phyloP scores from a whole-genome alignment of 306 rosid species.

The Astragalus membranaceus region DNA sequence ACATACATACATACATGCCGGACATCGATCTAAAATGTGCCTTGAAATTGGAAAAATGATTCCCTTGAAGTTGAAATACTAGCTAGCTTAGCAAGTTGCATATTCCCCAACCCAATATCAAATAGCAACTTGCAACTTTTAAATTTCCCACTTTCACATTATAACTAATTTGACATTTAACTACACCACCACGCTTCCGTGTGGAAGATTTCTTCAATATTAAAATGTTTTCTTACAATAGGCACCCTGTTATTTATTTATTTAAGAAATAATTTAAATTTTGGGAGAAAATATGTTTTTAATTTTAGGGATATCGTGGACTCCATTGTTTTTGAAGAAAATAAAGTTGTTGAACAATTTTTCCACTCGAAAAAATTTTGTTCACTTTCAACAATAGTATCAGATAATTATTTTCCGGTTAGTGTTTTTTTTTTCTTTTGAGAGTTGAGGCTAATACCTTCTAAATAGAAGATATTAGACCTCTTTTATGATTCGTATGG shows the following conservation, averaged over 20 bases:
- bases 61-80: background rate
- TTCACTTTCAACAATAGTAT: background rate
- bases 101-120: conserved; percentile 7
- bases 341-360: background rate
- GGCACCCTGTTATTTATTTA: background rate
- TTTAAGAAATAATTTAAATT: background rate
- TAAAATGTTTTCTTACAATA: conserved; percentile 12
- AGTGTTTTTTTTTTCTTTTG: background rate
- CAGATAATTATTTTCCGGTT: background rate
- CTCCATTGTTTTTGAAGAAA: background rate
- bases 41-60: background rate
- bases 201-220: conserved; percentile 15
- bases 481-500: background rate
- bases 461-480: background rate
- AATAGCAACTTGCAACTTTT: conserved; percentile 16
- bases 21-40: background rate
- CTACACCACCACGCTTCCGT: background rate
- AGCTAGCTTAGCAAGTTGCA: conserved; percentile 10
- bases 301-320: background rate
- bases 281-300: background rate
- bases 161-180: conserved; percentile 25
- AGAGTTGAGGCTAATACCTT: background rate
- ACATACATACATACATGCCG: background rate
- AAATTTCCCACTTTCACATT: conserved; percentile 3
- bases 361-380: background rate